Conservation (phyloP, 768 basidiomycete species). For the Suillus americanus region DNA sequence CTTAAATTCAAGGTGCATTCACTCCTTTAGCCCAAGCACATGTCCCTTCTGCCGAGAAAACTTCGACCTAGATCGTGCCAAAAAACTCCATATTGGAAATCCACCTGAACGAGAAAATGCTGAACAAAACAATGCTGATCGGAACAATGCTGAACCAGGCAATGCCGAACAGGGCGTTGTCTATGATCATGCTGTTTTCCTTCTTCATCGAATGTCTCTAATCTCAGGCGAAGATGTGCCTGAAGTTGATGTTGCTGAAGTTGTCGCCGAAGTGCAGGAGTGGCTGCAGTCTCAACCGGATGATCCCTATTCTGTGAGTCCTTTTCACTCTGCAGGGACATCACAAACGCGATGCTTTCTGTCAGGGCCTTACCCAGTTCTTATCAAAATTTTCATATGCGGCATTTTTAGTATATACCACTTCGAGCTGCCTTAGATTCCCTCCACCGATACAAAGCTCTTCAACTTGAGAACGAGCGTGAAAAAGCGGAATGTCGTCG, state of each 20-base stretch:
- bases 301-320: slow-evolving; percentile 37
- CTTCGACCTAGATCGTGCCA: slow-evolving; percentile 53
- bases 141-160: slow-evolving; percentile 27
- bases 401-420: slow-evolving; percentile 30
- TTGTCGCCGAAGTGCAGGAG: slow-evolving; percentile 47
- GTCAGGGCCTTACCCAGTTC: not conserved
- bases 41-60: slow-evolving; percentile 70
- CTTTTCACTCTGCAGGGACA: slow-evolving; percentile 3
- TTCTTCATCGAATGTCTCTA: slow-evolving; percentile 35
- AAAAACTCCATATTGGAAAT: slow-evolving; percentile 62
- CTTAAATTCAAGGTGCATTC: slow-evolving; percentile 48
- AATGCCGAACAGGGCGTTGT: slow-evolving; percentile 39
- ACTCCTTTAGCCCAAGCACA: slow-evolving; percentile 44
- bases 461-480: slow-evolving; percentile 34
- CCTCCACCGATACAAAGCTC: slow-evolving; percentile 38
- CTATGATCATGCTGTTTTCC: slow-evolving; percentile 37
- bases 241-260: slow-evolving; percentile 33
- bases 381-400: slow-evolving; percentile 18
- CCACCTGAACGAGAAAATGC: slow-evolving; percentile 27
- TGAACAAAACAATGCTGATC: slow-evolving; percentile 30
- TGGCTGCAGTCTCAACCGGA: slow-evolving; percentile 48
- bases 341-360: not conserved
- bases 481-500: slow-evolving; percentile 31
- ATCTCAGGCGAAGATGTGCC: slow-evolving; percentile 31
- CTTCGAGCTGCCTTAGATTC: slow-evolving; percentile 33